Evolutionary conservation across 1,139 yeast species (phyloP), one percentile per base, ranked within the genome.

Genomic region (Hyphopichia khmerensis): DNA sequence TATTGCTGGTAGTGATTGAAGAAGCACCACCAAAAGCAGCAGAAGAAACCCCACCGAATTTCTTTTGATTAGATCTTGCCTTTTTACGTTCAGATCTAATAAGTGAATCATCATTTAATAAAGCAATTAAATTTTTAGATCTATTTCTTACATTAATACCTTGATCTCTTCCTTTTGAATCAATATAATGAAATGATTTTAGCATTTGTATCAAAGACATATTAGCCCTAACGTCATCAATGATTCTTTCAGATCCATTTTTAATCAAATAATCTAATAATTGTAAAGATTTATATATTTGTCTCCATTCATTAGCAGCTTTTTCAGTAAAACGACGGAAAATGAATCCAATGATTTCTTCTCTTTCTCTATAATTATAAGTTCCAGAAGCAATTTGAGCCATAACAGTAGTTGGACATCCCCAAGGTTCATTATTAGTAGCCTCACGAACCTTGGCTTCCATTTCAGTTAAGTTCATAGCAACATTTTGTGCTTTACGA

Each of bases 341-440:
- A 31, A 84, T 74, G 75, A 84, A 82, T 3, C 86, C 82, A 40
- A 82, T 68, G 46, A 86, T 80, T 57, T 86, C 95, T 57, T 85
- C 91, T 47, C 95, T 67, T 56, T 86, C 95, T 49, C 89, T 70
- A 57, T 87, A 87, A 65, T 87, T 88, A 66, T 88, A 88, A 5
- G 99, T 93, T 2, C 96, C 98, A 29, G 90, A 87, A 5, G 99
- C 95, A 55, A 95, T 93, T 60, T 90, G 95, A 48, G 85, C 87
- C 98, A 95, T 93, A 59, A 87, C 69, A 2, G 96, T 80, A 4
- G 95, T 79, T 2, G 96, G 83, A 3, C 97, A 95, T n/a, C 99
- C 99, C 99, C 99, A 93, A 2, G 99, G 99, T 65, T 93, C 99
- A 62, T 93, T 93, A 63, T 93, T 93, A 43, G 99, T 93, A 38